Evolutionary conservation across 2,329 filamentous ascomycete genomes (phyloP).

Genomic region (Passalora sequoiae): DNA sequence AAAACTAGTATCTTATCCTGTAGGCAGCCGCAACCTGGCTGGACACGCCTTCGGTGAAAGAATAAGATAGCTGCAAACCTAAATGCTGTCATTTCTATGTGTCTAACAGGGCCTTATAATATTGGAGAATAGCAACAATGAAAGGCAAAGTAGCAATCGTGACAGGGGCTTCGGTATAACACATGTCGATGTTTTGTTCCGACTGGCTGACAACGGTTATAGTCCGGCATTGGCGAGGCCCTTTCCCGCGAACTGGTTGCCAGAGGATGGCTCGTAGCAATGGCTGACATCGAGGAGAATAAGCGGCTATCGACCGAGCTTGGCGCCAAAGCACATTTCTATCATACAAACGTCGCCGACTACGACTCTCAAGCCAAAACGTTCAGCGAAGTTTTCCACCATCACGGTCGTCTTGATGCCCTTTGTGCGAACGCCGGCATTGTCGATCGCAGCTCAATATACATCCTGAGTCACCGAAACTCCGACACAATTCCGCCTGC

Average conservation of each 20-base stretch:
- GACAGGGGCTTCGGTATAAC: no score
- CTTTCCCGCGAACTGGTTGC: background rate
- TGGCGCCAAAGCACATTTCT: slow-evolving; percentile 37
- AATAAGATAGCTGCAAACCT: no score
- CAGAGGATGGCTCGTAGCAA: background rate
- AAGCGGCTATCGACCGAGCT: background rate
- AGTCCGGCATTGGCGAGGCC: background rate
- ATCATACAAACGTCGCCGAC: slow-evolving; percentile 42
- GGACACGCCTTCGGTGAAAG: no score
- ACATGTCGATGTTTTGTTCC: no score
- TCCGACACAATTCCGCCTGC: slow-evolving; percentile 36
- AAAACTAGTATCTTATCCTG: no score
- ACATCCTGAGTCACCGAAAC: slow-evolving; percentile 30
- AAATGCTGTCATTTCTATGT: no score
- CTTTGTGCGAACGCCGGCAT: slow-evolving; percentile 50
- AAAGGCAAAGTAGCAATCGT: no score
- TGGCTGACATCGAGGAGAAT: background rate
- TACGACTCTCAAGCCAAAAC: slow-evolving; percentile 43
- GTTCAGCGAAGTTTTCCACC: slow-evolving; percentile 42
- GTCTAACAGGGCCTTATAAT: no score
- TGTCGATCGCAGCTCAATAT: slow-evolving; percentile 44
- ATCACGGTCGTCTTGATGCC: slow-evolving; percentile 46
- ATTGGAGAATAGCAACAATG: no score
- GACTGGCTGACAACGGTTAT: no score
- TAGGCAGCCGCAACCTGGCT: no score